Base-by-base conservation (phyloP, 2,329 filamentous ascomycete species). In the Zopfia rhizophila region DNA sequence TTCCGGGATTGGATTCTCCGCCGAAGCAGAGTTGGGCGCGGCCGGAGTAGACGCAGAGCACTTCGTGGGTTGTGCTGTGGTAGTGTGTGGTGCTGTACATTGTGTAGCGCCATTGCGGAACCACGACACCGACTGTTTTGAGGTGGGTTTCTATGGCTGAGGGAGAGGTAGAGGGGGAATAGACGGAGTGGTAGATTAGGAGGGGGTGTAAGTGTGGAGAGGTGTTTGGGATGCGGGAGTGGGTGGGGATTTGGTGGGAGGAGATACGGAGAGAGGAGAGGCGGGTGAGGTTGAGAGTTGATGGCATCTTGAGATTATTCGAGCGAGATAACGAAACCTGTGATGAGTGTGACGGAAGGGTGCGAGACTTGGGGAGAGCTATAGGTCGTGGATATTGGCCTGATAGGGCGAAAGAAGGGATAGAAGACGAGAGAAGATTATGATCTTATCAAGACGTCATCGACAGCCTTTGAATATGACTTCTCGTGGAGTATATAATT, bases 61-160 rank as follows among this genome's bases (percentile, higher is more conserved):
- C 80, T 70, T 89, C 85, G 63, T 89, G 86, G 0, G 82, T 79
- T 0, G 80, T 88, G 57, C 77, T 83, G 70, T 90, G 86, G 66
- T 86, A 90, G 69, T 89, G 86, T 1, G 80, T 83, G 5, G 78
- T 80, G 24, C 65, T 68, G 66, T 86, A 89, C 85, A 89, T 89
- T 12, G 83, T 84, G 68, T 85, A 88, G 18, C 82, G 77, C 86
- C 86, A 89, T 61, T 86, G 82, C 0, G 87, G 85, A 1, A 60
- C 62, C 3, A 87, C 85, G 23, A 83, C 81, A 6, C 77, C 79
- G 12, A 82, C 65, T 3, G 66, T 60, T 5, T 63, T 61, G 5
- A 90, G 75, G 52, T 85, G 85, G 0, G 75, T 62, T 60, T 87
- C 82, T 35, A 88, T 80, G 1, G 74, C 61, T 3, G 77, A 74